Base-by-base conservation (phyloP, 805 yeast genomes). In the Kuraishia capsulata region DNA sequence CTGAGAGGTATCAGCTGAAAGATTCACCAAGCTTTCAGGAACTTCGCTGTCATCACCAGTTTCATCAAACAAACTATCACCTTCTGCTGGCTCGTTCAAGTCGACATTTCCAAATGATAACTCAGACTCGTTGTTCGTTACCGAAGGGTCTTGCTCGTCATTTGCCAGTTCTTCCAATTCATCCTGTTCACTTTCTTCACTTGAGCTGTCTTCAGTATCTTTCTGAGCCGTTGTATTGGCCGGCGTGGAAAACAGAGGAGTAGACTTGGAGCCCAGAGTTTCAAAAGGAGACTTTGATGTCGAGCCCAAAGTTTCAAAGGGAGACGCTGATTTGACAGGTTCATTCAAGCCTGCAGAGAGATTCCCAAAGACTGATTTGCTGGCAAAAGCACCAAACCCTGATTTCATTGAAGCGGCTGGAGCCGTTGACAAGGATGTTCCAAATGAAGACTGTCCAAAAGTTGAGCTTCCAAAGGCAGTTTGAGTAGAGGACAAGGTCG, bases 201-300 rank as follows among this genome's bases (percentile, higher is more conserved):
- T 32, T 33, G 32, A 19, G 9, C 31, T 40, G 20, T 23, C 41
- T 17, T 38, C 42, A 17, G 35, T 38, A 30, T 9, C 21, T 24
- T 6, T 21, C 20, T 9, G 11, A 24, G n/a, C n/a, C n/a, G n/a
- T n/a, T n/a, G n/a, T n/a, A n/a, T n/a, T n/a, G n/a, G n/a, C n/a
- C n/a, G n/a, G n/a, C n/a, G n/a, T n/a, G n/a, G n/a, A n/a, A n/a
- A n/a, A n/a, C n/a, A n/a, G n/a, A n/a, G n/a, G n/a, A n/a, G n/a
- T n/a, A n/a, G n/a, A n/a, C n/a, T n/a, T n/a, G n/a, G n/a, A n/a
- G n/a, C n/a, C n/a, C n/a, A n/a, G n/a, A n/a, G n/a, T n/a, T n/a
- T n/a, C n/a, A n/a, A n/a, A n/a, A n/a, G n/a, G n/a, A n/a, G n/a
- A n/a, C n/a, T n/a, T n/a, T n/a, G n/a, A n/a, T n/a, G n/a, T n/a